phyloP scores from a whole-genome alignment of 164 flowering plant genomes.

The Platanus orientalis region DNA sequence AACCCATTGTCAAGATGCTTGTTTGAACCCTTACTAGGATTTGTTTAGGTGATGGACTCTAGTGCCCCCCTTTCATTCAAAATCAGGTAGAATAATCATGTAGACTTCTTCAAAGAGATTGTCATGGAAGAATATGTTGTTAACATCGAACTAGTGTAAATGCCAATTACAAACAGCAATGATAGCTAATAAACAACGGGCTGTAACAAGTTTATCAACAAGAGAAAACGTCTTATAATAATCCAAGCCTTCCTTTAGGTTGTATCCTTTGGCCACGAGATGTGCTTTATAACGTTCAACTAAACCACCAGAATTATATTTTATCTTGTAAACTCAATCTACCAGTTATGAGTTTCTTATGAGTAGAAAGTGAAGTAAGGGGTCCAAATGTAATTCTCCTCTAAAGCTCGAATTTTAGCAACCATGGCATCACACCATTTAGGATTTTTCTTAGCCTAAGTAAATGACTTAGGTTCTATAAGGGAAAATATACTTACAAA shows the following conservation, averaged over 20 bases:
- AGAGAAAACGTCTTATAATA: background rate
- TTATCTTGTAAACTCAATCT: background rate
- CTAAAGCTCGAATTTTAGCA: background rate
- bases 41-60: background rate
- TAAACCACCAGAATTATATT: background rate
- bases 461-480: too few species aligned
- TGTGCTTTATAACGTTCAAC: background rate
- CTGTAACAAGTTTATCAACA: background rate
- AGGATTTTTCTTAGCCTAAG: too few species aligned
- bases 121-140: background rate
- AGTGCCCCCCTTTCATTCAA: too few species aligned
- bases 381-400: background rate
- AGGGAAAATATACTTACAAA: too few species aligned
- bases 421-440: too few species aligned
- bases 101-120: background rate
- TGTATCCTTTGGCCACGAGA: background rate
- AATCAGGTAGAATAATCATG: background rate
- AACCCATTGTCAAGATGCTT: background rate
- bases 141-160: background rate
- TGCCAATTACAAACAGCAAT: background rate
- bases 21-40: background rate
- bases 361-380: background rate
- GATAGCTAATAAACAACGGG: background rate
- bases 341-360: background rate
- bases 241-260: background rate